These are phyloP conservation scores for Curvularia spicifera DNA, from an alignment of 2,329 filamentous ascomycete genomes.

Conservation along the genomic window DNA sequence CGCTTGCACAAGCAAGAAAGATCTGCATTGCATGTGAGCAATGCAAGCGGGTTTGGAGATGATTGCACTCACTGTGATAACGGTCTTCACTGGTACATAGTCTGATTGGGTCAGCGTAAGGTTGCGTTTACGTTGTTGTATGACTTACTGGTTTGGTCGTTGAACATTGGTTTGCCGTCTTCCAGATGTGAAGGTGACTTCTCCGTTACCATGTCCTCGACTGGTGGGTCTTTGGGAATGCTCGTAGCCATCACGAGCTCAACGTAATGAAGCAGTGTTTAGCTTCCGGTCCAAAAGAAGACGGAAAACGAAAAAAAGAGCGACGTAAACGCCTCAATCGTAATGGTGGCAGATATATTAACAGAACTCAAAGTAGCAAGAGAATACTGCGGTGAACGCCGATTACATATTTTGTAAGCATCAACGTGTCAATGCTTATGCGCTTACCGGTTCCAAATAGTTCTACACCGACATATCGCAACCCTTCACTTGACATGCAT, in stretches of 20 bases:
- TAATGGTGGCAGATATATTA: background rate
- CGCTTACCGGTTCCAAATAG: background rate
- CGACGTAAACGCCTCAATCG: background rate
- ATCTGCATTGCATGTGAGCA: slow-evolving; percentile 20
- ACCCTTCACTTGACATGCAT: background rate
- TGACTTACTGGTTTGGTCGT: slow-evolving; percentile 28
- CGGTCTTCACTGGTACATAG: slow-evolving; percentile 29
- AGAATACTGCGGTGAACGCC: background rate
- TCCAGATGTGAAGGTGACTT: background rate
- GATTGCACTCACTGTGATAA: slow-evolving; percentile 23
- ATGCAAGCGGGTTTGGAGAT: background rate
- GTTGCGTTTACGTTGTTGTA: background rate
- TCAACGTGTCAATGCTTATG: background rate
- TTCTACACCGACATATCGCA: background rate
- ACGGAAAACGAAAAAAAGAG: background rate
- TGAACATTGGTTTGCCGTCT: slow-evolving; percentile 17
- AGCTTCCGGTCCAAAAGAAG: background rate
- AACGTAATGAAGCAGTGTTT: background rate
- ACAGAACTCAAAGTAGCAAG: background rate
- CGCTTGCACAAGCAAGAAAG: slow-evolving; percentile 33
- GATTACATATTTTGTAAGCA: background rate
- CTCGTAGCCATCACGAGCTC: background rate
- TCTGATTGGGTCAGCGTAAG: slow-evolving; percentile 7
- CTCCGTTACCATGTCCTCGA: background rate
- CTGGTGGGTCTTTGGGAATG: background rate